Conservation (phyloP, 106 monocot species). For the Alisma plantagoaquatica region DNA sequence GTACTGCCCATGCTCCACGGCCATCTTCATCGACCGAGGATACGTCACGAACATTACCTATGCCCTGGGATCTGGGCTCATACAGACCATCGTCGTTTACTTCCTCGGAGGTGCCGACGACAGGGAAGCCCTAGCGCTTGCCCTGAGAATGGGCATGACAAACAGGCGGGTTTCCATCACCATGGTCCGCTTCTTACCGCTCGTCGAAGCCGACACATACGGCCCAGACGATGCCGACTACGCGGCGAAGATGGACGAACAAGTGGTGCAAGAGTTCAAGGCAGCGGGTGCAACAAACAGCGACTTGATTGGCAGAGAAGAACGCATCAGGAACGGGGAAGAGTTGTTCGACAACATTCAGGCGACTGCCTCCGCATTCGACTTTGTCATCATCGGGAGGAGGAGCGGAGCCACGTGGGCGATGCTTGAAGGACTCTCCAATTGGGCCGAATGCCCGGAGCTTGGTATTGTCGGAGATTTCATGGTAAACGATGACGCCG, state of each 20-base stretch:
- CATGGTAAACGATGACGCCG: conserved; percentile 45
- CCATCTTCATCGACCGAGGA: conserved; percentile 23
- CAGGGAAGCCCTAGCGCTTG: conserved; percentile 44
- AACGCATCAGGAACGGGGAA: conserved; percentile 42
- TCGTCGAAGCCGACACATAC: background rate
- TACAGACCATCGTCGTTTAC: conserved; percentile 36
- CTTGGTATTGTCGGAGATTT: conserved; percentile 46
- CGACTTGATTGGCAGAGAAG: conserved; percentile 35
- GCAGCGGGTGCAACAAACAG: background rate
- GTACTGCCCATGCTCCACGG: conserved; percentile 41
- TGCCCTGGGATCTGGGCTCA: background rate
- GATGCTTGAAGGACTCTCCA: conserved; percentile 38
- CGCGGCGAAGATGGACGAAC: conserved; percentile 16
- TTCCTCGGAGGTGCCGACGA: conserved; percentile 66
- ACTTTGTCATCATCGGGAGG: conserved; percentile 52
- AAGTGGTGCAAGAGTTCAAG: conserved; percentile 19
- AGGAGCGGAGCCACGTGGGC: conserved; percentile 18
- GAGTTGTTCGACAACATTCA: conserved; percentile 43
- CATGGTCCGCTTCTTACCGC: conserved; percentile 29
- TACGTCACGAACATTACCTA: background rate
- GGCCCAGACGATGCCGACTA: background rate
- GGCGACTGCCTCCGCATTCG: conserved; percentile 26
- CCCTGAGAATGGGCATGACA: conserved; percentile 30
- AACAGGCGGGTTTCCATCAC: conserved; percentile 24
- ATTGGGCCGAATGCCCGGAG: conserved; percentile 59